Base-by-base conservation (phyloP, 177 flowering plant species). In the Telopea speciosissima region DNA sequence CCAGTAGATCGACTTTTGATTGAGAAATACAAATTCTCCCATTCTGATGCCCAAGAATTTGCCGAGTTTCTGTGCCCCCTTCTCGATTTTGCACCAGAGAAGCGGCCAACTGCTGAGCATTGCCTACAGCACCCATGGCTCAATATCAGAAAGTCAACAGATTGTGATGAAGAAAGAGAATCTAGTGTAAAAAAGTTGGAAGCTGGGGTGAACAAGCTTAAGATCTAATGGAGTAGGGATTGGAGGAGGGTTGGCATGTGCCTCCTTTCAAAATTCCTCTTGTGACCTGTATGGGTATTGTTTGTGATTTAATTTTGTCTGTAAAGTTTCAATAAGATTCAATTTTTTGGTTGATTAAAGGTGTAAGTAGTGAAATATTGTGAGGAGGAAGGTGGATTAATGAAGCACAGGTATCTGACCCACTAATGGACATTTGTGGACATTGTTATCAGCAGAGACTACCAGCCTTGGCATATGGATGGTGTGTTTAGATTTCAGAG, bases 71-170 rank as follows among this genome's bases (percentile, higher is more conserved):
- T 94, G 26, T 58, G 75, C 68, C 98, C 98, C 22, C 77, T 94
- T 75, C 83, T 94, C 45, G 90, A 94, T 84, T 94, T 90, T 85
- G 87, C 85, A 8, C 97, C 98, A 58, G 98, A 92, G 83, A 94
- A 89, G 80, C 83, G 98, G 67, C 98, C 97, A 44, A 89, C 97
- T 24, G 97, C 97, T 23, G 84, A 87, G 75, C 89, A 92, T 70
- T 88, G 91, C 79, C 82, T 92, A 67, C 88, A 90, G 63, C 95
- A 92, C 72, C 89, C 91, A 13, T 94, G 98, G 98, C 85, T 93
- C 59, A 83, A 72, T 60, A 49, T 62, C 62, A 72, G 63, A 31
- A 76, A 72, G 66, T 69, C 73, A 54, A 63, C 70, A 21, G 72
- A 71, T 12, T 67, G 73, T 68, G 83, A 73, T 63, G 74, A 45